Conservation (phyloP, 345 rosid genomes). For the Aethionema arabicum region DNA sequence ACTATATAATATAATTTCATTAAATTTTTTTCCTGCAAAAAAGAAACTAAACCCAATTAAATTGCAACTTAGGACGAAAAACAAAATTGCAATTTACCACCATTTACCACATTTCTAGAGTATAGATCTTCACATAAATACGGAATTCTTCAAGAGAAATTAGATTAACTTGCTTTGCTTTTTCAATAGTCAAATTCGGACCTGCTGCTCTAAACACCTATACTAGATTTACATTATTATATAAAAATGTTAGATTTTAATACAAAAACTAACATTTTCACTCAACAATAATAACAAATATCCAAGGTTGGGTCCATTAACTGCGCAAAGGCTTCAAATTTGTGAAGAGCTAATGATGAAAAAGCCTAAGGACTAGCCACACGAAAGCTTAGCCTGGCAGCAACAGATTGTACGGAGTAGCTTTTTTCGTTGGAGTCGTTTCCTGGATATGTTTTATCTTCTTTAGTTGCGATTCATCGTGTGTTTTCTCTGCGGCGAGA, state of each 20-base stretch:
- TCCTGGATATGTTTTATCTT: conserved; percentile 13
- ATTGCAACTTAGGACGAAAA: no score
- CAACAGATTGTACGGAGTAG: not conserved
- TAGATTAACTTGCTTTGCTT: no score
- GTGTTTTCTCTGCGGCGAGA: conserved; percentile 79
- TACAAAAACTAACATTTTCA: conserved; percentile 23
- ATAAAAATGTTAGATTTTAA: conserved; percentile 25
- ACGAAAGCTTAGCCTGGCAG: not conserved
- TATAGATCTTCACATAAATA: no score
- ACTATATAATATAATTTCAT: no score
- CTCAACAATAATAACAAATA: not conserved
- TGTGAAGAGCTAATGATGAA: no score
- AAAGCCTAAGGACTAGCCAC: conserved; percentile 4
- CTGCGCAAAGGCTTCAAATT: not conserved
- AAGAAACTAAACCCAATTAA: no score
- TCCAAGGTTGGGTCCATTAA: conserved; percentile 12
- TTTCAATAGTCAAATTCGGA: no score
- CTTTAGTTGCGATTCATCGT: conserved; percentile 39
- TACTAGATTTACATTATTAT: conserved; percentile 28
- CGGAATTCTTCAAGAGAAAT: no score
- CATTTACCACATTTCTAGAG: no score
- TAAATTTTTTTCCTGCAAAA: no score
- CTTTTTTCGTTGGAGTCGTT: not conserved
- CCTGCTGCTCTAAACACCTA: not conserved
- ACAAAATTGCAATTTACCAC: no score